Evolutionary conservation across 2,329 filamentous ascomycete species (phyloP).

Genomic region (Trichophyton benhamiae): DNA sequence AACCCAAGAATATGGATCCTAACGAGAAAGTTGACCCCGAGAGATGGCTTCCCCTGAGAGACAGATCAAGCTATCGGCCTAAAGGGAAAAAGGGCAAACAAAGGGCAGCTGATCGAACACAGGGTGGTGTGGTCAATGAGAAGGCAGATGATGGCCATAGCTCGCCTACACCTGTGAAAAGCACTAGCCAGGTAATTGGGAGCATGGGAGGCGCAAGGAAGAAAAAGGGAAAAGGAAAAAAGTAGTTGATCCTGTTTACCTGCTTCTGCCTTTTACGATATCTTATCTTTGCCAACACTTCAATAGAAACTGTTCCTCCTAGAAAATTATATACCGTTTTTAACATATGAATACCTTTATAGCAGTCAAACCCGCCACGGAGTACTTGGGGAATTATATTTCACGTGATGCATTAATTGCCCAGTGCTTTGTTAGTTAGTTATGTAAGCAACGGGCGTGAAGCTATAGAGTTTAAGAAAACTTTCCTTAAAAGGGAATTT

Average conservation of each 20-base stretch:
- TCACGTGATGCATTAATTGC: no score
- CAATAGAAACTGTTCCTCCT: background rate
- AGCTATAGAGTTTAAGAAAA: background rate
- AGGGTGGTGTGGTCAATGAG: slow-evolving; percentile 70
- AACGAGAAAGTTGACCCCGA: slow-evolving; percentile 77
- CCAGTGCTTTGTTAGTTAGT: no score
- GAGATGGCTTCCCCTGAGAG: slow-evolving; percentile 81
- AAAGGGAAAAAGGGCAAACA: slow-evolving; percentile 89
- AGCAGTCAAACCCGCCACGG: no score
- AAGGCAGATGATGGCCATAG: slow-evolving; percentile 46
- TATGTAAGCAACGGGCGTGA: background rate
- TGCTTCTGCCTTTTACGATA: no score
- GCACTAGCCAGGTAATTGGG: slow-evolving; percentile 26
- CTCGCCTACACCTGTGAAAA: slow-evolving; percentile 19
- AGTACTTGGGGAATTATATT: no score
- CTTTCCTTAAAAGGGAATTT: background rate
- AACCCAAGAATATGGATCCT: slow-evolving; percentile 47
- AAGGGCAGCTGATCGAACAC: slow-evolving; percentile 63
- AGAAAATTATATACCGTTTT: background rate
- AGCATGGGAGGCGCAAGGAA: slow-evolving; percentile 30
- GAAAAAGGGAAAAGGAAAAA: slow-evolving; percentile 36
- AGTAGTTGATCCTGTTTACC: background rate
- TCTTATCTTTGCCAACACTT: no score
- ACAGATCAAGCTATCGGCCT: slow-evolving; percentile 76
- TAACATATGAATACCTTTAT: background rate